phyloP scores from a whole-genome alignment of 2,329 filamentous ascomycete species.

The Xylariaceae sp. region DNA sequence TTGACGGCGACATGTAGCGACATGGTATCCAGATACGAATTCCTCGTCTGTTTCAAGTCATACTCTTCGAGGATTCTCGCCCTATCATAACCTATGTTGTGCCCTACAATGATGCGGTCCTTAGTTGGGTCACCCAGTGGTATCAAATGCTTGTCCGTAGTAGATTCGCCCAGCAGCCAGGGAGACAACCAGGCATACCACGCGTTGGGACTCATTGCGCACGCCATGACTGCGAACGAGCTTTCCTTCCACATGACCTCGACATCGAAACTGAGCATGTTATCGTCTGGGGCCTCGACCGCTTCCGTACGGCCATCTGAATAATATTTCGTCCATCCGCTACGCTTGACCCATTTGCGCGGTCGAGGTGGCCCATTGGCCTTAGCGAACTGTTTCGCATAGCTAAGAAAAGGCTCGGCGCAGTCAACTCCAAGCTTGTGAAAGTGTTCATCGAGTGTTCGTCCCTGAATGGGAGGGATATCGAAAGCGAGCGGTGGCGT shows the following conservation, averaged over 20 bases:
- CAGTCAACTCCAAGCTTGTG: conserved; percentile 80
- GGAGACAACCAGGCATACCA: conserved; percentile 99
- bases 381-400: conserved; percentile 70
- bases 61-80: conserved; percentile 90
- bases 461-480: conserved; percentile 72
- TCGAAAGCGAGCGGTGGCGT: conserved; percentile 77
- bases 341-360: conserved; percentile 68
- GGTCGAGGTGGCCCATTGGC: conserved; percentile 56
- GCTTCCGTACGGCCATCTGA: conserved; percentile 65
- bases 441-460: conserved; percentile 90
- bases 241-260: conserved; percentile 96
- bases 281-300: conserved; percentile 73
- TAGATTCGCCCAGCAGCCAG: conserved; percentile 82
- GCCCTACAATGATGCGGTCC: conserved; percentile 79
- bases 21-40: conserved; percentile 94
- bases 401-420: conserved; percentile 75
- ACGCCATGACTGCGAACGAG: conserved; percentile 94
- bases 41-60: conserved; percentile 73
- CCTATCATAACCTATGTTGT: conserved; percentile 94
- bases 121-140: conserved; percentile 74
- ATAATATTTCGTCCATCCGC: conserved; percentile 94
- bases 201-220: conserved; percentile 78
- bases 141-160: conserved; percentile 74
- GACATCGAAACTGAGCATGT: conserved; percentile 87
- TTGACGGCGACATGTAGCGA: conserved; percentile 96